These are phyloP conservation scores for Globisporangium apiculatum DNA, from an alignment of 352 stramenopile genomes.

Conservation along the genomic window DNA sequence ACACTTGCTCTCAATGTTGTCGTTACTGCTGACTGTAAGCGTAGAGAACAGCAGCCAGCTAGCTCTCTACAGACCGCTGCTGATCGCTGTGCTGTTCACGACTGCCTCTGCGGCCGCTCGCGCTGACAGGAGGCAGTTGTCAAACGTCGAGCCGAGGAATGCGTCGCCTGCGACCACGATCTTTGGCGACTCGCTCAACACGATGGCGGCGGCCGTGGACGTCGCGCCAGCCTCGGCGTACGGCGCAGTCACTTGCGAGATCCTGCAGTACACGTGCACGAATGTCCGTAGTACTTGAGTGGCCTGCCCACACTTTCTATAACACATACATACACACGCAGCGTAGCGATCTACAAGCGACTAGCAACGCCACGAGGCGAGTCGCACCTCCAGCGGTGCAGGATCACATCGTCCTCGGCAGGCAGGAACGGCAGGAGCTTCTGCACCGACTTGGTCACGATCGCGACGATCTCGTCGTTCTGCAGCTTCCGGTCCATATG, in stretches of 20 bases:
- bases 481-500: conserved; percentile 51
- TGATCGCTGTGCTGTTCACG: conserved; percentile 12
- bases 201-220: conserved; percentile 14
- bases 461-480: conserved; percentile 46
- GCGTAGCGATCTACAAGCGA: neutral
- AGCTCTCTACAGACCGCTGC: conserved; percentile 39
- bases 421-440: conserved; percentile 54
- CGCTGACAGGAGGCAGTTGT: conserved; percentile 64
- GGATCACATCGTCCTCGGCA: conserved; percentile 27
- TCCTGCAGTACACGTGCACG: conserved; percentile 16
- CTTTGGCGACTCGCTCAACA: conserved; percentile 39
- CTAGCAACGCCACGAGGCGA: neutral
- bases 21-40: neutral
- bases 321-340: neutral
- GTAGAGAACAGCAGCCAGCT: neutral
- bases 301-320: neutral
- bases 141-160: conserved; percentile 62
- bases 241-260: conserved; percentile 54
- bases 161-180: conserved; percentile 62
- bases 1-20: neutral
- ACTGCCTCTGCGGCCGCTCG: conserved; percentile 26
- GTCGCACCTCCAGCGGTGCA: conserved; percentile 63
- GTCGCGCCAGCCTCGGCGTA: conserved; percentile 23
- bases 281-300: neutral
- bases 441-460: conserved; percentile 38